A percentile compares a stretch with the other conserved stretches of the same genome.
Evolutionary conservation across 129 eudicot genomes (phyloP).

Genomic region (Flaveria linearis): DNA sequence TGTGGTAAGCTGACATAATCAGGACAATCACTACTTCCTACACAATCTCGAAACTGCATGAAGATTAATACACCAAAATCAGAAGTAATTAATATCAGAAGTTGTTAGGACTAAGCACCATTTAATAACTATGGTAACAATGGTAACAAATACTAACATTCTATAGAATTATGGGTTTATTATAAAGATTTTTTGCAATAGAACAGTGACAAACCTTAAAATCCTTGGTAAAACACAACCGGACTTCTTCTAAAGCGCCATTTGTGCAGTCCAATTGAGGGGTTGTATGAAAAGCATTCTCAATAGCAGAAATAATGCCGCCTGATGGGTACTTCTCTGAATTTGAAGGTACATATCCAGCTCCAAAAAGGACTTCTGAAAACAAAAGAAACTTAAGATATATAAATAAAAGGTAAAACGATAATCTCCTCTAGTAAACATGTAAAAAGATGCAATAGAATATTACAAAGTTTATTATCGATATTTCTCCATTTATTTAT

Average conservation of each 20-base stretch:
- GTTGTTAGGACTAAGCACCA: slow-evolving; percentile 18
- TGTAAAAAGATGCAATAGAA: background rate
- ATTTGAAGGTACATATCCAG: slow-evolving; percentile 86
- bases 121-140: no score
- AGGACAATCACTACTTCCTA: slow-evolving; percentile 65
- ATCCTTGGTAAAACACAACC: slow-evolving; percentile 78
- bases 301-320: slow-evolving; percentile 73
- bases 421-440: background rate
- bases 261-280: slow-evolving; percentile 71
- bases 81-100: background rate
- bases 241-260: slow-evolving; percentile 79
- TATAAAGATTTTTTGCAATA: background rate
- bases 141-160: no score
- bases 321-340: slow-evolving; percentile 80
- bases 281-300: slow-evolving; percentile 83
- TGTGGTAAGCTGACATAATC: slow-evolving; percentile 80
- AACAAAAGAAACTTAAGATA: slow-evolving; percentile 14
- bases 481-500: background rate
- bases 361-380: slow-evolving; percentile 69
- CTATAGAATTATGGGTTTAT: slow-evolving; percentile 5
- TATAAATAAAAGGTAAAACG: background rate
- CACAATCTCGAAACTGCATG: slow-evolving; percentile 87
- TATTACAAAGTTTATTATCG: background rate
- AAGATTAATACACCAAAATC: background rate
- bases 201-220: slow-evolving; percentile 57